Evolutionary conservation across 2,329 filamentous ascomycete genomes (phyloP).

Genomic region (Phaeosphaeria sp.): DNA sequence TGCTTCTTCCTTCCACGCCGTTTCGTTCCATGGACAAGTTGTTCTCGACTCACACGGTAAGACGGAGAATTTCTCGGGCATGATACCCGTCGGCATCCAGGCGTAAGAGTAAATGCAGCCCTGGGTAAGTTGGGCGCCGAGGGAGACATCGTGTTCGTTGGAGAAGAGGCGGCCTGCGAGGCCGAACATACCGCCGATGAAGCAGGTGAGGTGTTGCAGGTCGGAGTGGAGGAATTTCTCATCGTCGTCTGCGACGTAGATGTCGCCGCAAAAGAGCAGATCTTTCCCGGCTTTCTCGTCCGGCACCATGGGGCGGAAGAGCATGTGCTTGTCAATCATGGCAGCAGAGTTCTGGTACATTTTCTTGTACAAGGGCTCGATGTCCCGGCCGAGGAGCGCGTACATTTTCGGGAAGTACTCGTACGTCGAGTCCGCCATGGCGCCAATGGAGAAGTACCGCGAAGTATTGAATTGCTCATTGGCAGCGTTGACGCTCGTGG

Average conservation of each 20-base stretch:
- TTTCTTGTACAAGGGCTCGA: slow-evolving; percentile 56
- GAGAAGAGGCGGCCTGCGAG: slow-evolving; percentile 65
- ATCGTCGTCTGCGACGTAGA: slow-evolving; percentile 25
- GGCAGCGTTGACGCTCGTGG: slow-evolving; percentile 49
- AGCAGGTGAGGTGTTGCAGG: slow-evolving; percentile 66
- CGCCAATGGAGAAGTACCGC: slow-evolving; percentile 43
- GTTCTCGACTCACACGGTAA: slow-evolving; percentile 53
- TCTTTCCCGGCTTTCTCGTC: slow-evolving; percentile 30
- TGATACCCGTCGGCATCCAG: slow-evolving; percentile 62
- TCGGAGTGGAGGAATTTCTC: slow-evolving; percentile 51
- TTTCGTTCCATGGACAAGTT: slow-evolving; percentile 62
- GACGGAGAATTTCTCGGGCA: slow-evolving; percentile 65
- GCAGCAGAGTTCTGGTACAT: slow-evolving; percentile 62
- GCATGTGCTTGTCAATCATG: slow-evolving; percentile 55
- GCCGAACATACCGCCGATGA: slow-evolving; percentile 68
- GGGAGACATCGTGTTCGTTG: slow-evolving; percentile 58
- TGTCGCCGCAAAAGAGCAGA: slow-evolving; percentile 46
- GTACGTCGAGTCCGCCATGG: slow-evolving; percentile 47
- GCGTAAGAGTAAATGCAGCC: slow-evolving; percentile 69
- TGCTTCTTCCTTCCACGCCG: slow-evolving; percentile 53
- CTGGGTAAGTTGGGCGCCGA: slow-evolving; percentile 65
- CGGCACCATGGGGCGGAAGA: slow-evolving; percentile 56
- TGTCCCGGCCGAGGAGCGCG: slow-evolving; percentile 48
- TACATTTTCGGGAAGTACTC: slow-evolving; percentile 48
- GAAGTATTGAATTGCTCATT: slow-evolving; percentile 35